Evolutionary conservation across 805 yeast genomes (phyloP).

Genomic region (Candida methanosorbosa): DNA sequence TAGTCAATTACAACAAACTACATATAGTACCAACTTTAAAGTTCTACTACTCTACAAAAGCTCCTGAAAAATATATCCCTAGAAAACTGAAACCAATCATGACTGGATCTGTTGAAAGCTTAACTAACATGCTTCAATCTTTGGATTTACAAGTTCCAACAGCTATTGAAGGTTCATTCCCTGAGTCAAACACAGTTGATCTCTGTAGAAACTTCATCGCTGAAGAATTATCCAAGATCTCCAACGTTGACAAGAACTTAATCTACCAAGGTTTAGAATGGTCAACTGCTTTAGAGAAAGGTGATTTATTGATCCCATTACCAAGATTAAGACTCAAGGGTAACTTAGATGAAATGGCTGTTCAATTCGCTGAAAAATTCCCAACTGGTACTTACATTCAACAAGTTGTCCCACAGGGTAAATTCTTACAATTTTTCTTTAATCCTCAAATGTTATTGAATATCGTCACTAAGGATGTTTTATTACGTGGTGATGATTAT

Average conservation of each 20-base stretch:
- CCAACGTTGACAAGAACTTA: slow-evolving; percentile 60
- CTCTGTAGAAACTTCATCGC: slow-evolving; percentile 85
- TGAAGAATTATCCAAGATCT: slow-evolving; percentile 60
- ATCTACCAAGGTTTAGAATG: slow-evolving; percentile 85
- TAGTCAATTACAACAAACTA: too few relatives aligned
- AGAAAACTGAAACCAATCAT: slow-evolving; percentile 6
- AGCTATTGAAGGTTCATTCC: slow-evolving; percentile 50
- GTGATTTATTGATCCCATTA: slow-evolving; percentile 86
- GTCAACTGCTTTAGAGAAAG: slow-evolving; percentile 79
- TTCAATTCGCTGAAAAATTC: slow-evolving; percentile 71
- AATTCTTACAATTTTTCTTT: slow-evolving; percentile 85
- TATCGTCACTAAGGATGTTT: slow-evolving; percentile 60
- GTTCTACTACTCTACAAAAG: too few relatives aligned
- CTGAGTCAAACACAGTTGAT: slow-evolving; percentile 76
- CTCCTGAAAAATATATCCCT: neutral
- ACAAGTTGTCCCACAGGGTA: slow-evolving; percentile 76
- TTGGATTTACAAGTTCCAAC: slow-evolving; percentile 30
- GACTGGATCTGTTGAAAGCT: slow-evolving; percentile 16
- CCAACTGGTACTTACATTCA: slow-evolving; percentile 62
- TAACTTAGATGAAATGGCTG: slow-evolving; percentile 66
- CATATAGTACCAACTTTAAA: too few relatives aligned
- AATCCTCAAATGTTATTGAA: slow-evolving; percentile 56
- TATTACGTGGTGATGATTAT: slow-evolving; percentile 50
- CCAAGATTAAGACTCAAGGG: slow-evolving; percentile 87
- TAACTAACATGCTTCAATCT: slow-evolving; percentile 15